Evolutionary conservation across 2,329 filamentous ascomycete genomes (phyloP).

Genomic region (Pleomassaria siparia): DNA sequence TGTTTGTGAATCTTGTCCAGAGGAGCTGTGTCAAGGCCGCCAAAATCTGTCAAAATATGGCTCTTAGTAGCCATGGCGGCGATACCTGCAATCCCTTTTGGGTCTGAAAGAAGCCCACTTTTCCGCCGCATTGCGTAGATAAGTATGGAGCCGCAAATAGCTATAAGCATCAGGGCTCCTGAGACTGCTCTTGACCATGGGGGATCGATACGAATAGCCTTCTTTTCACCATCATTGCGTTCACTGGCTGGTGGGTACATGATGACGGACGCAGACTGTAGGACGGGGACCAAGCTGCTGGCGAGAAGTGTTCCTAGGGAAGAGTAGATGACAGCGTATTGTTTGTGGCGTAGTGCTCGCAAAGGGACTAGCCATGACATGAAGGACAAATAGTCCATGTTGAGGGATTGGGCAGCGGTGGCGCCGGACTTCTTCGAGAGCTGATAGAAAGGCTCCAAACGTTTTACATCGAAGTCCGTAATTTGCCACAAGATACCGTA

Average conservation of each 20-base stretch:
- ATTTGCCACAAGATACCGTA: slow-evolving; percentile 55
- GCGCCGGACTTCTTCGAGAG: slow-evolving; percentile 39
- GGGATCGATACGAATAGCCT: slow-evolving; percentile 59
- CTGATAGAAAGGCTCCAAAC: slow-evolving; percentile 54
- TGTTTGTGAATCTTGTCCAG: slow-evolving; percentile 68
- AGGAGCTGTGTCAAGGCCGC: slow-evolving; percentile 67
- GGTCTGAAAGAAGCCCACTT: slow-evolving; percentile 67
- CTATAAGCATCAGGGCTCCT: slow-evolving; percentile 58
- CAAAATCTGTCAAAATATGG: slow-evolving; percentile 74
- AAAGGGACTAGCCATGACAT: slow-evolving; percentile 67
- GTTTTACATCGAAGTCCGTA: slow-evolving; percentile 53
- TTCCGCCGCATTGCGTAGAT: slow-evolving; percentile 64
- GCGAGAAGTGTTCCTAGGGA: slow-evolving; percentile 66
- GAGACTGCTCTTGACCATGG: slow-evolving; percentile 65
- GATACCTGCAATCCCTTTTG: slow-evolving; percentile 71
- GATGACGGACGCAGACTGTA: slow-evolving; percentile 64
- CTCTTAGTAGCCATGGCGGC: slow-evolving; percentile 74
- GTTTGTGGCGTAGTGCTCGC: slow-evolving; percentile 61
- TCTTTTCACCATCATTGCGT: slow-evolving; percentile 50
- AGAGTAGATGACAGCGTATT: slow-evolving; percentile 69
- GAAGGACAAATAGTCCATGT: slow-evolving; percentile 72
- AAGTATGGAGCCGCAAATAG: slow-evolving; percentile 58
- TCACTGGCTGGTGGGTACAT: slow-evolving; percentile 56
- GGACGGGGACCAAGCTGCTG: slow-evolving; percentile 68
- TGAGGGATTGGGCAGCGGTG: slow-evolving; percentile 58